Base-by-base conservation (phyloP, 768 basidiomycete species). In the Rhodotorula toruloides region DNA sequence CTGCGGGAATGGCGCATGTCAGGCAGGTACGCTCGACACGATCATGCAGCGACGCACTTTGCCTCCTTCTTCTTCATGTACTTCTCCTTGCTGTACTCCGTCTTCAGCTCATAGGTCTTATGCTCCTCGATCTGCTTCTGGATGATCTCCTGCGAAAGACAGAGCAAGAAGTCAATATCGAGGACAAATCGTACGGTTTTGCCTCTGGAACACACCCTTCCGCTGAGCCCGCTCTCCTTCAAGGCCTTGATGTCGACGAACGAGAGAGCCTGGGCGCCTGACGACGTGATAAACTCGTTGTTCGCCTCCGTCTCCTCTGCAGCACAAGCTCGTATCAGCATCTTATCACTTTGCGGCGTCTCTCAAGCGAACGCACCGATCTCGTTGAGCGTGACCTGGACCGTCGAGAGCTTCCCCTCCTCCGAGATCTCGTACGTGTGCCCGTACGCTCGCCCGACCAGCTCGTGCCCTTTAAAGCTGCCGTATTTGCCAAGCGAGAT, bases 11-110 rank as follows among this genome's bases (percentile, higher is more conserved):
- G 17, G 31, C 27, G 36, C 13, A 19, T n/a, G n/a, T 37, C 21
- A 49, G 47, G 13, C 16, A 43, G 42, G 37, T 47, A 34, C 22
- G 7, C 22, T 76, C 5, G 42, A 42, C 12, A n/a, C 9, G 52
- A 17, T 37, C 46, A 54, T 27, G 44, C 12, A 52, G 17, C n/a
- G 2, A 72, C 86, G 71, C 75, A 94, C 93, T 98, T 99, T 62
- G 90, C 91, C 79, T 93, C 90, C 77, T 99, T 99, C 44, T 91
- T 83, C 77, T 93, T 94, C 77, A 85, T 88, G 79, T 97, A 99
- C 77, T 99, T 99, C 75, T 98, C 93, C 78, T 99, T 98, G 78
- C 90, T 92, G 78, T 93, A 98, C 77, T 94, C 96, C 2, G 93
- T 98, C 79, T 98, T 98, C 54, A 98, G 80, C 17, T 86, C 85